Base-by-base conservation (phyloP, 2,329 filamentous ascomycete genomes). In the Blumeriella jaapii region DNA sequence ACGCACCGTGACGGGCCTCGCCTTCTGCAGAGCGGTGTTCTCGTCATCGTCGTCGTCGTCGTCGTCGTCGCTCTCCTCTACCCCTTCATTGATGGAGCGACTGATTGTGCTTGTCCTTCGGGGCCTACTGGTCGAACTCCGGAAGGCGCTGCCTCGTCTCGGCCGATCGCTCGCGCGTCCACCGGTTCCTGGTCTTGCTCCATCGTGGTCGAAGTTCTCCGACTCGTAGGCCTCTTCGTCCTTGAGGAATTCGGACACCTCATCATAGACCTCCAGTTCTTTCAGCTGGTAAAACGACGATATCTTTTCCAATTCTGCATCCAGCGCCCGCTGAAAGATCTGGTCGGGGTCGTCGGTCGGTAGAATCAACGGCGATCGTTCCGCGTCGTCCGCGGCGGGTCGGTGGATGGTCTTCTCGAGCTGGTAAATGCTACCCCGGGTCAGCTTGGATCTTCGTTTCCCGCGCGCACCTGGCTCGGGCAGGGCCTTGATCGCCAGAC, bases 221-320 rank as follows among this genome's bases (percentile, higher is more conserved):
- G 65, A 58, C 9, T 66, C 64, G 36, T 78, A 74, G 11, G 70
- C 67, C 41, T 87, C 72, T 26, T 84, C 72, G 52, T 96, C 89
- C 31, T 68, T 67, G 36, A 89, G 60, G n/a, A 96, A 63, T 22
- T 78, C 71, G 30, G 80, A 74, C 6, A 89, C 74, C 56, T 95
- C 89, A 34, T 79, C 76, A 41, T 81, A 75, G 10, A 98, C 76
- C 57, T 96, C 89, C 15, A 74, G 67, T 60, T 98, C 87, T 59
- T 98, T 98, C 42, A 84, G 62, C 43, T 78, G 71, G 59, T 91
- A 96, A 59, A 98, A 98, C 0, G 80, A 82, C 52, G 75, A 82
- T 42, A 98, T 85, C 66, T 96, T 96, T 54, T 96, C 87, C 32
- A 98, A 64, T 58, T 98, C 91, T 26, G 81, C 71, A 53, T 93